phyloP scores from a whole-genome alignment of 2,329 filamentous ascomycete genomes.

The Fusarium torulosum region DNA sequence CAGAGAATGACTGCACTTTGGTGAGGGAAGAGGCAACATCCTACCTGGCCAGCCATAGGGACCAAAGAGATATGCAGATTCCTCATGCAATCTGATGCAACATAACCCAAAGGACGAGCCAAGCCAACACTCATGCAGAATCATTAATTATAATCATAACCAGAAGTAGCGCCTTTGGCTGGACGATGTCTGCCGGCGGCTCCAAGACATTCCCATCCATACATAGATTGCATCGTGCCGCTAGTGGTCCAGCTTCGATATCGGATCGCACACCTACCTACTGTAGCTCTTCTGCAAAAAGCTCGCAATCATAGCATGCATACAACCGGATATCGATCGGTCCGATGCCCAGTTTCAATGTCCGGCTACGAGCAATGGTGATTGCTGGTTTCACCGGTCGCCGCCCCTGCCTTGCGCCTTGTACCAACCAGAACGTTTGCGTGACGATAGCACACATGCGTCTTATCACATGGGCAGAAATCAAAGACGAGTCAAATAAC shows the following conservation, averaged over 20 bases:
- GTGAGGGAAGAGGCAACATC: conserved; percentile 36
- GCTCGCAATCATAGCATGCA: conserved; percentile 26
- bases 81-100: conserved; percentile 17
- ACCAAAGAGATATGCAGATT: conserved; percentile 9
- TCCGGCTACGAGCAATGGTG: conserved; percentile 37
- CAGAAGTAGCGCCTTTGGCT: conserved; percentile 6
- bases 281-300: conserved; percentile 7
- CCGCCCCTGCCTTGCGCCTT: conserved; percentile 36
- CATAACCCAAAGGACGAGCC: conserved; percentile 4
- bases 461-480: conserved; percentile 43
- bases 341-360: conserved; percentile 31
- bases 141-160: neutral
- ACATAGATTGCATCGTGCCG: conserved; percentile 26
- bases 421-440: conserved; percentile 47
- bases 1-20: conserved; percentile 10
- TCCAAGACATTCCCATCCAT: conserved; percentile 1
- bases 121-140: conserved; percentile 17
- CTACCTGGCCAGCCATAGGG: neutral
- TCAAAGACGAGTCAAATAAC: conserved; percentile 4
- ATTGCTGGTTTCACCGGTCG: conserved; percentile 46
- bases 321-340: conserved; percentile 38
- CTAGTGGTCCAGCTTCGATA: conserved; percentile 21
- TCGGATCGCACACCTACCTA: conserved; percentile 11
- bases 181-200: conserved; percentile 8
- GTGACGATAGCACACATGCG: conserved; percentile 46